phyloP scores from a whole-genome alignment of 768 basidiomycete genomes.

The Mrakia frigida region DNA sequence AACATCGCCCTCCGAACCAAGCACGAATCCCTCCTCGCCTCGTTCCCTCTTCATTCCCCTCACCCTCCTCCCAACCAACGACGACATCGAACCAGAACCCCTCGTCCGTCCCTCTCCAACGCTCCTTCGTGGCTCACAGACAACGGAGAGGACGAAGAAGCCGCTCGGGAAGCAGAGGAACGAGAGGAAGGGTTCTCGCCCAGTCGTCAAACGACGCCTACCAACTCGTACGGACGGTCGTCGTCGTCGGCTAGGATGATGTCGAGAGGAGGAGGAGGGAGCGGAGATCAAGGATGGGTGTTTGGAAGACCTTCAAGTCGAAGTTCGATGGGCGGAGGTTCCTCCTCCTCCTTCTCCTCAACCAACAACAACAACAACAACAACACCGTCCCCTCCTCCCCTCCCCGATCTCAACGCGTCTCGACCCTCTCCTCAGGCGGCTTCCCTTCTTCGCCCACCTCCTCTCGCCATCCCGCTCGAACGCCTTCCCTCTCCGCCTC shows the following conservation, averaged over 20 bases:
- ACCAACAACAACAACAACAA: background rate
- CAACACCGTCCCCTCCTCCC: background rate
- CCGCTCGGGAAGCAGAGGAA: background rate
- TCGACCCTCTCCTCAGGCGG: constrained; percentile 1
- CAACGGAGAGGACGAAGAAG: constrained; percentile 14
- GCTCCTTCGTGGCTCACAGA: constrained; percentile 19
- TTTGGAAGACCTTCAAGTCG: background rate
- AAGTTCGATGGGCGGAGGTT: background rate
- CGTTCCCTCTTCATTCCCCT: constrained; percentile 12
- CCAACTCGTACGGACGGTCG: background rate
- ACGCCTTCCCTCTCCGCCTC: constrained; percentile 34
- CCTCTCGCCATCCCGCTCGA: background rate
- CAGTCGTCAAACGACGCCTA: background rate
- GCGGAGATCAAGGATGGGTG: background rate
- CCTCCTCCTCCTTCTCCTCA: background rate
- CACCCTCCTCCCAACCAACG: background rate
- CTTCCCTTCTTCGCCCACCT: background rate
- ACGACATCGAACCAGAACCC: background rate
- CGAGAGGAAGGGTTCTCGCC: constrained; percentile 5
- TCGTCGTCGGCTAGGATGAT: background rate
- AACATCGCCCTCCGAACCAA: constrained; percentile 64
- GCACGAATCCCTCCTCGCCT: constrained; percentile 63
- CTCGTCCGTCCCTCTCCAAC: background rate
- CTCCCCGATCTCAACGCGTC: background rate
- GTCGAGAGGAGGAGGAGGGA: background rate